Evolutionary conservation across 2,329 filamentous ascomycete species (phyloP).

Genomic region (Sordariomycetes sp.): DNA sequence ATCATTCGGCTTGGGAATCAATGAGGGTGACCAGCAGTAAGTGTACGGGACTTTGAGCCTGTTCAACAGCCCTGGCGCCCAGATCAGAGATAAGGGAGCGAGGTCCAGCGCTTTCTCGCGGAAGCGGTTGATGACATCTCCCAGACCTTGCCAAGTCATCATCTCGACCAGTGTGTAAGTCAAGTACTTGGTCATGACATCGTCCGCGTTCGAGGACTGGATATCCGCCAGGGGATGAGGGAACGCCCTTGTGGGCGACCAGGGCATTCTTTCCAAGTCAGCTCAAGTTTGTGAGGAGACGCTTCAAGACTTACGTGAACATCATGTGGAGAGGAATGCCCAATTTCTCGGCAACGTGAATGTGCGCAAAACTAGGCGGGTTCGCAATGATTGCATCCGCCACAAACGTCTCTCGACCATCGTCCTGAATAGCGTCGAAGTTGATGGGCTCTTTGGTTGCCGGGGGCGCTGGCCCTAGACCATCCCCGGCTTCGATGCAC

Average conservation of each 20-base stretch:
- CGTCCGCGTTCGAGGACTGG: slow-evolving; percentile 64
- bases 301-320: slow-evolving; percentile 61
- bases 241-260: slow-evolving; percentile 77
- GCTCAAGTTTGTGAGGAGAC: neutral
- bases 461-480: slow-evolving; percentile 38
- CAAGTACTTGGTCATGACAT: slow-evolving; percentile 71
- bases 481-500: slow-evolving; percentile 72
- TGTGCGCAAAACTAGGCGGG: slow-evolving; percentile 67
- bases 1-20: slow-evolving; percentile 72
- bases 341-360: slow-evolving; percentile 67
- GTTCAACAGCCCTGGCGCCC: slow-evolving; percentile 71
- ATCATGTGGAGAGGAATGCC: slow-evolving; percentile 74
- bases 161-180: slow-evolving; percentile 81
- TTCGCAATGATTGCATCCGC: slow-evolving; percentile 77
- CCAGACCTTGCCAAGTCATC: slow-evolving; percentile 87
- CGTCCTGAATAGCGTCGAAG: slow-evolving; percentile 24
- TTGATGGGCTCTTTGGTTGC: slow-evolving; percentile 35
- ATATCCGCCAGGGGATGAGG: slow-evolving; percentile 82
- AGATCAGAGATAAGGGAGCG: slow-evolving; percentile 69
- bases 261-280: slow-evolving; percentile 61
- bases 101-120: slow-evolving; percentile 65
- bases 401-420: slow-evolving; percentile 56
- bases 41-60: slow-evolving; percentile 75
- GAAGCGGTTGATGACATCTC: slow-evolving; percentile 86
- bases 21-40: slow-evolving; percentile 81